Base-by-base conservation (phyloP, 2,329 filamentous ascomycete genomes). In the Hirsutella thompsonii region DNA sequence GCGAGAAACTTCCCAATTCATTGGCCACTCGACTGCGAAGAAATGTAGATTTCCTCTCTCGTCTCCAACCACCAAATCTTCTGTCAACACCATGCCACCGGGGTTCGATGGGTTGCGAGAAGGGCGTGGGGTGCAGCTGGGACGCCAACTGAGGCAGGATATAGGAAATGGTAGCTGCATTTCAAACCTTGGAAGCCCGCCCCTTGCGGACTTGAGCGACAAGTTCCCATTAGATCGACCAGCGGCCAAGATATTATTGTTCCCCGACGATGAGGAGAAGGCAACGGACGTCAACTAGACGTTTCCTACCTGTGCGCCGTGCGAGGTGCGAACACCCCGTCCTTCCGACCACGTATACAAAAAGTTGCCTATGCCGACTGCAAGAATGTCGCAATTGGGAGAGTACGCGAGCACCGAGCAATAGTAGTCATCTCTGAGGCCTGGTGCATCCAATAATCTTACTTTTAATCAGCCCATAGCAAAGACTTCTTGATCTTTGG, bases 361-460 rank as follows among this genome's bases (percentile, higher is more conserved):
- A 29, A 79, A 69, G 41, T 81, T 78, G 0, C 81, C 81, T 13
- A 96, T 69, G 0, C 86, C 90, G 16, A 96, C 85, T 16, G 87
- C 90, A 14, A 98, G 71, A 13, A 81, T 84, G 40, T 83, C 75
- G 39, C 78, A 74, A 8, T 76, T 83, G 33, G 72, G 60, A 0
- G 83, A 94, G 58, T 94, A 96, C 9, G 92, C 87, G 41, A 98
- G 70, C 2, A 89, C 72, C 0, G 89, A 92, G 62, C 88, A 95
- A 58, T 98, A 98, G 58, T 89, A 98, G 59, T 98, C 90, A 52
- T 96, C 88, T 42, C 87, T 79, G n/a, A 96, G 68, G 39, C 79
- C 76, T 3, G 89, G 88, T 8, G 90, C 90, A 62, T 95, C 87
- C 5, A 98, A 70, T 6, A 95, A 83, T 63, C 79, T 83, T 36